phyloP scores from a whole-genome alignment of 2,329 filamentous ascomycete species.

The Aspergillus oerlinghausenensis region DNA sequence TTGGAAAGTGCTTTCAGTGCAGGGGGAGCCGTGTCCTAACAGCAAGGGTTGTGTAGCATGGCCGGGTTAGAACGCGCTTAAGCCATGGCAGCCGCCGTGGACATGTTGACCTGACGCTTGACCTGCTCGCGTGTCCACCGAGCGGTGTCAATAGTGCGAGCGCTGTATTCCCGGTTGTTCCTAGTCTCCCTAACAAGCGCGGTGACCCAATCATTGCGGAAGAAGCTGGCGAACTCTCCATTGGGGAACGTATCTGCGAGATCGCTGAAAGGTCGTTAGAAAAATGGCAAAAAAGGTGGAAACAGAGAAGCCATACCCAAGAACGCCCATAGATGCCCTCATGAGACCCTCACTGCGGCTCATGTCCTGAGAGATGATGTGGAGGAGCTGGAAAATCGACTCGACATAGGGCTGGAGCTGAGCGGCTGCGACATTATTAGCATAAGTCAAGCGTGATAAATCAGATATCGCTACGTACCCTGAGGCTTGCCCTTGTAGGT shows the following conservation, averaged over 20 bases:
- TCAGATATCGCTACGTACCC: conserved; percentile 24
- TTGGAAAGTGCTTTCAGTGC: conserved; percentile 9
- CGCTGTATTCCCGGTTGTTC: conserved; percentile 77
- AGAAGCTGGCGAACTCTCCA: conserved; percentile 77
- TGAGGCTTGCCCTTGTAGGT: conserved; percentile 71
- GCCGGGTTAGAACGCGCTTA: conserved; percentile 18
- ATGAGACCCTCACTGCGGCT: conserved; percentile 90
- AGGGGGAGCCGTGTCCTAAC: conserved; percentile 10
- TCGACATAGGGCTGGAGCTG: conserved; percentile 72
- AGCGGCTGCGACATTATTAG: conserved; percentile 49
- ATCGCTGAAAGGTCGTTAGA: conserved; percentile 56
- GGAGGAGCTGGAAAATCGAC: conserved; percentile 81
- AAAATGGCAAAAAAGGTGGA: not conserved
- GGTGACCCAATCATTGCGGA: conserved; percentile 88
- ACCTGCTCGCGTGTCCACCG: conserved; percentile 97
- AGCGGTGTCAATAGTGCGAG: conserved; percentile 86
- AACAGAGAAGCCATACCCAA: conserved; percentile 63
- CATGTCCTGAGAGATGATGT: conserved; percentile 71
- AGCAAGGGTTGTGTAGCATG: conserved; percentile 6
- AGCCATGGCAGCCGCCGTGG: conserved; percentile 35
- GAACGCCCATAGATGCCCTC: conserved; percentile 92
- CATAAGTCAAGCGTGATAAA: not conserved
- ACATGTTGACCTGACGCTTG: conserved; percentile 66
- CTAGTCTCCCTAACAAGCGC: conserved; percentile 88
- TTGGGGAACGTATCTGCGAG: conserved; percentile 89